Percentiles rank a stretch among this genome's conserved stretches.
phyloP scores from a whole-genome alignment of 495 filamentous ascomycete species.

The Trichoderma gamsii region DNA sequence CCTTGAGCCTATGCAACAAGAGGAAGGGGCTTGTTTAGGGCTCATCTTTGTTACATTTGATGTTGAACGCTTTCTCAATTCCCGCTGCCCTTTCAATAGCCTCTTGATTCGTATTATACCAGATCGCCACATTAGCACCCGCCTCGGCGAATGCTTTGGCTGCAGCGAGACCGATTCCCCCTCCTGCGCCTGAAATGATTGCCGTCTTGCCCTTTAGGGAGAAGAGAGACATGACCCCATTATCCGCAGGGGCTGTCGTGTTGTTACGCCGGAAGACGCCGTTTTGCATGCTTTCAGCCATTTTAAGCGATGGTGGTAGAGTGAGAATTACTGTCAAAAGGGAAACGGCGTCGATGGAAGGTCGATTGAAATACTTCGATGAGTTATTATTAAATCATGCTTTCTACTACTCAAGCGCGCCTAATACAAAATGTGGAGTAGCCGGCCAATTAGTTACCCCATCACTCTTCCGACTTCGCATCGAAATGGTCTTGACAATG shows the following conservation, averaged over 20 bases:
- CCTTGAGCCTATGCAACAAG: not conserved
- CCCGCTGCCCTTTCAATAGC: slow-evolving; percentile 61
- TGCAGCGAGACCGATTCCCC: slow-evolving; percentile 74
- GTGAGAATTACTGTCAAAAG: not conserved
- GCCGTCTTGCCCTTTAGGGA: slow-evolving; percentile 78
- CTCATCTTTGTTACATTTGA: slow-evolving; percentile 56
- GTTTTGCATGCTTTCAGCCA: slow-evolving; percentile 44
- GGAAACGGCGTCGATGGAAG: not conserved
- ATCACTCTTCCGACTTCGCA: too few species aligned
- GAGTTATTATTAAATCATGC: not conserved
- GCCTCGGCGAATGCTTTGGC: slow-evolving; percentile 71
- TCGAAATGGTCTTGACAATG: too few species aligned
- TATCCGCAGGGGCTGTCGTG: slow-evolving; percentile 52
- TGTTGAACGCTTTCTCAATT: slow-evolving; percentile 67
- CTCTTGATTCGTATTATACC: slow-evolving; percentile 75
- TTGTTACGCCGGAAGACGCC: slow-evolving; percentile 55
- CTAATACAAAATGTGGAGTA: too few species aligned
- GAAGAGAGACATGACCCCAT: slow-evolving; percentile 67
- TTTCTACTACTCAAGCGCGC: too few species aligned
- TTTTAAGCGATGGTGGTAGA: slow-evolving; percentile 18
- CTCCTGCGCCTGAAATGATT: slow-evolving; percentile 74
- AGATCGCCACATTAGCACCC: slow-evolving; percentile 81
- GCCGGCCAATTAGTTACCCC: too few species aligned
- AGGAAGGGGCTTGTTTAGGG: too few species aligned
- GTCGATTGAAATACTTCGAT: not conserved